phyloP scores from a whole-genome alignment of 106 monocot species.

The Apostasia ramifera region DNA sequence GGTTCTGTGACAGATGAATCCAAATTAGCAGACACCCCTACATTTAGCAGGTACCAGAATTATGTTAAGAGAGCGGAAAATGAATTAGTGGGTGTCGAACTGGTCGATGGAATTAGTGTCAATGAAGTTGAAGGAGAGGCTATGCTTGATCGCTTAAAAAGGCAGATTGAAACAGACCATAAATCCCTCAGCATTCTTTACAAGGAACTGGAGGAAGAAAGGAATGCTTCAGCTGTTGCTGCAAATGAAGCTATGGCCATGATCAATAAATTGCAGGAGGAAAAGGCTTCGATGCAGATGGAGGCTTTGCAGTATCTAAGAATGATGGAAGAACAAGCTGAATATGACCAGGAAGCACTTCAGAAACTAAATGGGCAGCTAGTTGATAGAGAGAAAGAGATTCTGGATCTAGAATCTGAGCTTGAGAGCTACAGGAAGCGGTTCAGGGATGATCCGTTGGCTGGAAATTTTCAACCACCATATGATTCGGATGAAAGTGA shows the following conservation, averaged over 20 bases:
- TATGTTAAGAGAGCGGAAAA: conserved; percentile 28
- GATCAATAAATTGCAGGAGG: conserved; percentile 96
- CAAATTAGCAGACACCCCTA: conserved; percentile 25
- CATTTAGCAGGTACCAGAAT: conserved; percentile 6
- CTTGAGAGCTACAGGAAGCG: conserved; percentile 42
- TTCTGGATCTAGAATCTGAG: conserved; percentile 59
- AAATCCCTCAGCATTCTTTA: conserved; percentile 49
- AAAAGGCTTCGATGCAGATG: conserved; percentile 94
- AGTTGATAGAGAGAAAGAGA: conserved; percentile 59
- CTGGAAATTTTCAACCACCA: conserved; percentile 5
- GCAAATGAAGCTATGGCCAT: conserved; percentile 95
- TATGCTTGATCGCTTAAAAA: conserved; percentile 34
- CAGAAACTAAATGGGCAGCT: conserved; percentile 53
- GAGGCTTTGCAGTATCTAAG: conserved; percentile 87
- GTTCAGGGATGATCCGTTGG: conserved; percentile 19
- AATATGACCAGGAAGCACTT: conserved; percentile 79
- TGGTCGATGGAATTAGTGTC: conserved; percentile 37
- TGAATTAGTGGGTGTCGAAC: conserved; percentile 33
- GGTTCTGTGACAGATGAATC: conserved; percentile 34
- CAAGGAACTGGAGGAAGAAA: conserved; percentile 91
- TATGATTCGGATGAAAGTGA: conserved; percentile 18
- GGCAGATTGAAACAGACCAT: conserved; percentile 49
- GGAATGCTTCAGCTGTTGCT: conserved; percentile 79
- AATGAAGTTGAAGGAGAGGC: conserved; percentile 64
- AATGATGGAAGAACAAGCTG: conserved; percentile 96